Evolutionary conservation across 2,329 filamentous ascomycete species (phyloP), one percentile per base, ranked within the genome.

Genomic region (Diaporthe longicolla): DNA sequence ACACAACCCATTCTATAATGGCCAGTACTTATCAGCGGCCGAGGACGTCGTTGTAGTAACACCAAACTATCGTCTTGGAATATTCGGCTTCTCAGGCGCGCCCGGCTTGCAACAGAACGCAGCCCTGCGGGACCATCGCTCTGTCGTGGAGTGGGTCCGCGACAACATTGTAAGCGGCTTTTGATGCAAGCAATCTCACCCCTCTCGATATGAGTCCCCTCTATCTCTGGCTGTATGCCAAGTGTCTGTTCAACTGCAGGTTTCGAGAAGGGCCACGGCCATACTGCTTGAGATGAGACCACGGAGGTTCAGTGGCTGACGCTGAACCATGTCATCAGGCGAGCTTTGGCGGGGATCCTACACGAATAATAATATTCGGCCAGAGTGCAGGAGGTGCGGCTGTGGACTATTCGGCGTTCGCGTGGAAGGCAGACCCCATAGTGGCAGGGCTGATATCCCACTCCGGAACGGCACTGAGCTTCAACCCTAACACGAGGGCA

Each of bases 21-120:
- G 68, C 8, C 45, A 66, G 29, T 66, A 66, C 37, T 13, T 66
- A 4, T 59, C 68, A 19, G 54, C 68, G 7, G 68, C 68, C 74
- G 63, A 66, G 45, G 63, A 66, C 26, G 63, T 66, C 17, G 79
- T 82, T 43, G 78, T 81, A 19, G 78, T 82, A 3, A 73, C 77
- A 19, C 48, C 59, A 19, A 70, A 54, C 55, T 71, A 71, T 24
- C 40, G 58, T 17, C 50, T 73, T 26, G 61, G 71, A n/a, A 73
- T 73, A n/a, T 70, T 73, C 21, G 71, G 71, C 43, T 73, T 73
- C 63, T 66, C 71, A 7, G 71, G 71, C 13, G 71, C 61, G 17
- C 61, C 61, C 7, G 66, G 65, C 10, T 43, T 69, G 26, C 43
- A 45, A 50, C 72, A 69, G 19, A 73, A 73, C 21, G 61, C 58